phyloP scores from a whole-genome alignment of 2,329 filamentous ascomycete species.

The Aspergillus proliferans region DNA sequence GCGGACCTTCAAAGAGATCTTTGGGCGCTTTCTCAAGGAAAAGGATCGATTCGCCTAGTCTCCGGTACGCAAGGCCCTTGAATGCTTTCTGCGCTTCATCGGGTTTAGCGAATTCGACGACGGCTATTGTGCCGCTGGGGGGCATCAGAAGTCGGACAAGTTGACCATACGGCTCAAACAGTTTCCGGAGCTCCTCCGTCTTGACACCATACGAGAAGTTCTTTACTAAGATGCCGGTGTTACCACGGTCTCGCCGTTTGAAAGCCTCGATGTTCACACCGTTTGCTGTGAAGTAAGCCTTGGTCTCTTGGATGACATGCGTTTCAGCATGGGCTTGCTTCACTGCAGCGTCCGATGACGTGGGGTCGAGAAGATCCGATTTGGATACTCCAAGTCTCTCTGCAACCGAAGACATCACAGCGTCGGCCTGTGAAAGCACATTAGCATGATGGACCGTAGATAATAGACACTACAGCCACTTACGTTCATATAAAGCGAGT shows the following conservation, averaged over 20 bases:
- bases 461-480: constrained; percentile 11
- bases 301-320: constrained; percentile 91
- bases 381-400: constrained; percentile 83
- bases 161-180: constrained; percentile 82
- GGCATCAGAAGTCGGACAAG: constrained; percentile 83
- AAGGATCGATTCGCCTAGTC: constrained; percentile 82
- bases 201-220: constrained; percentile 85
- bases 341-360: constrained; percentile 85
- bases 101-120: constrained; percentile 77
- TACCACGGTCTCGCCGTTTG: constrained; percentile 75
- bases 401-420: constrained; percentile 84
- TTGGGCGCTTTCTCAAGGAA: constrained; percentile 92
- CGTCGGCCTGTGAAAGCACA: constrained; percentile 52
- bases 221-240: constrained; percentile 84
- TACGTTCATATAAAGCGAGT: constrained; percentile 98
- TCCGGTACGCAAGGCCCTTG: constrained; percentile 76
- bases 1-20: constrained; percentile 58
- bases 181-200: constrained; percentile 66
- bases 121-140: constrained; percentile 84
- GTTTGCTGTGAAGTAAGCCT: constrained; percentile 79
- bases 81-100: constrained; percentile 80
- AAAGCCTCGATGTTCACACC: constrained; percentile 91
- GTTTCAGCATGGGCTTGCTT: constrained; percentile 97
- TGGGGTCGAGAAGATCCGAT: constrained; percentile 88
- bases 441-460: constrained; percentile 13